phyloP scores from a whole-genome alignment of 805 yeast genomes.

The Helenozyma rhizophorensis region DNA sequence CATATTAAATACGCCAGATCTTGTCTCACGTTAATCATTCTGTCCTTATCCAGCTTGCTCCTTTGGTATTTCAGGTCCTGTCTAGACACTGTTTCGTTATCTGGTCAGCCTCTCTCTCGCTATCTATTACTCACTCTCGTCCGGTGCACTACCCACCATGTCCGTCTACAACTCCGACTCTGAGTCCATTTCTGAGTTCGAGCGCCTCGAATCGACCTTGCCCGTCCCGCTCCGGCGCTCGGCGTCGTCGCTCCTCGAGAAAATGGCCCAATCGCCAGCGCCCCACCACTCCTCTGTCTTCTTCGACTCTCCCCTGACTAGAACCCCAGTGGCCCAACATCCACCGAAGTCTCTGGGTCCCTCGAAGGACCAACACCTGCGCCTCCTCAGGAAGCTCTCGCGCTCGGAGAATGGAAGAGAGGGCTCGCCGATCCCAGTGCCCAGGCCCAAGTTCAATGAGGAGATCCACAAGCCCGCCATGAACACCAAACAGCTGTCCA shows the following conservation, averaged over 20 bases:
- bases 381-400: slow-evolving; percentile 27
- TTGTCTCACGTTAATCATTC: too few relatives aligned
- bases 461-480: slow-evolving; percentile 52
- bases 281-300: slow-evolving; percentile 2
- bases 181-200: slow-evolving; percentile 33
- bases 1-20: too few relatives aligned
- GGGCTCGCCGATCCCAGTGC: slow-evolving; percentile 47
- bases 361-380: slow-evolving; percentile 16
- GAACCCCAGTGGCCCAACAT: slow-evolving; percentile 17
- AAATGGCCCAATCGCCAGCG: slow-evolving; percentile 19
- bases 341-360: slow-evolving; percentile 10
- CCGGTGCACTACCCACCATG: slow-evolving; percentile 1
- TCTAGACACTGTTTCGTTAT: too few relatives aligned
- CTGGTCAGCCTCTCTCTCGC: too few relatives aligned
- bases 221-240: slow-evolving; percentile 37
- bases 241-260: slow-evolving; percentile 36
- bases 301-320: slow-evolving; percentile 19
- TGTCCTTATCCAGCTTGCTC: too few relatives aligned
- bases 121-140: not conserved
- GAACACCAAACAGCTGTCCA: slow-evolving; percentile 54
- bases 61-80: too few relatives aligned
- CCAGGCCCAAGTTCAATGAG: slow-evolving; percentile 41
- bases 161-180: slow-evolving; percentile 18
- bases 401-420: slow-evolving; percentile 33
- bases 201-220: slow-evolving; percentile 38